Evolutionary conservation across 1,284 basidiomycete species (phyloP).

Genomic region (Pseudozyma pruni): DNA sequence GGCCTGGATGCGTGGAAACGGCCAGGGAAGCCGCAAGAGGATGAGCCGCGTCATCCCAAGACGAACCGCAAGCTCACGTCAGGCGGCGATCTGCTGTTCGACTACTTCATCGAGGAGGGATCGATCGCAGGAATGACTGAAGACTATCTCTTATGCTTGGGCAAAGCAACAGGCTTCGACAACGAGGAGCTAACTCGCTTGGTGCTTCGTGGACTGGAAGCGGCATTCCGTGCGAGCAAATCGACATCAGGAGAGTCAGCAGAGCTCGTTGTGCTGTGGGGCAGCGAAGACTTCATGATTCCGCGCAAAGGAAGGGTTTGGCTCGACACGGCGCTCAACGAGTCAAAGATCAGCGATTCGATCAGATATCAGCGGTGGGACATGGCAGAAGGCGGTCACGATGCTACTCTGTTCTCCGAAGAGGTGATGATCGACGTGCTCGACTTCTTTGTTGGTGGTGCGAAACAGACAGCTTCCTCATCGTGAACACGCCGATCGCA

Average conservation of each 20-base stretch:
- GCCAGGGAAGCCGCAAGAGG: background rate
- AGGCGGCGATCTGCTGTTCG: conserved; percentile 19
- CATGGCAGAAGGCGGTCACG: conserved; percentile 29
- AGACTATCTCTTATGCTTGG: conserved; percentile 28
- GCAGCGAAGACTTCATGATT: conserved; percentile 23
- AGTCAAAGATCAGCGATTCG: background rate
- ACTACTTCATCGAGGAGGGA: conserved; percentile 27
- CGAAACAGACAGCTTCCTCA: too few species aligned
- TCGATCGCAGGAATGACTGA: conserved; percentile 19
- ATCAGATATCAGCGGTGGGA: conserved; percentile 16
- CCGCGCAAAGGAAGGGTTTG: conserved; percentile 21
- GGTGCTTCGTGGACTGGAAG: conserved; percentile 3
- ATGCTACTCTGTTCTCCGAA: conserved; percentile 17
- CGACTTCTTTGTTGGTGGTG: background rate
- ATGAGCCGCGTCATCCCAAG: conserved; percentile 14
- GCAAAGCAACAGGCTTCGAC: conserved; percentile 22
- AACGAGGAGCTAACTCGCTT: conserved; percentile 12
- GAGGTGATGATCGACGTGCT: conserved; percentile 22
- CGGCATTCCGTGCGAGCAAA: background rate
- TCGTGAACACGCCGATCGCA: too few species aligned
- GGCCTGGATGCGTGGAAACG: conserved; percentile 26
- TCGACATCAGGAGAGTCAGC: conserved; percentile 2
- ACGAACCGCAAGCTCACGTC: conserved; percentile 17
- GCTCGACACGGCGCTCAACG: conserved; percentile 5
- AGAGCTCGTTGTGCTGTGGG: conserved; percentile 22